These are phyloP conservation scores for Dissophora ornata DNA, from an alignment of 192 early-diverging fungal species.

Conservation along the genomic window DNA sequence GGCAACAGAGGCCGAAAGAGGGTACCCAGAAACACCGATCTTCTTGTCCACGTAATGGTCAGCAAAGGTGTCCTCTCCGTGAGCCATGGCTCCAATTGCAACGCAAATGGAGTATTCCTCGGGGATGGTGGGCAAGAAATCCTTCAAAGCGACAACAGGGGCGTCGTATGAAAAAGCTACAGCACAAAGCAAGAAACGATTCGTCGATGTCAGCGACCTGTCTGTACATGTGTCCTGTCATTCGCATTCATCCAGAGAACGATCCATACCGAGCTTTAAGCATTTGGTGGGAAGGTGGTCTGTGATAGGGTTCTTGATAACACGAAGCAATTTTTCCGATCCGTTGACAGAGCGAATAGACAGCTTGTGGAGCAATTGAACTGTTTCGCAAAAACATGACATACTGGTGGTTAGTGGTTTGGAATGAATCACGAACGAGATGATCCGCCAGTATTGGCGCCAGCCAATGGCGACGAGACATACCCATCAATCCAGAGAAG, in stretches of 20 bases:
- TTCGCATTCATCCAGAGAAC: too few species aligned
- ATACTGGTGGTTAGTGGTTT: too few species aligned
- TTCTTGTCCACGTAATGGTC: constrained; percentile 97
- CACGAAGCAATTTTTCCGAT: constrained; percentile 91
- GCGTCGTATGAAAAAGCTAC: constrained; percentile 89
- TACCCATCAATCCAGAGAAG: constrained; percentile 97
- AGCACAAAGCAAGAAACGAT: background rate
- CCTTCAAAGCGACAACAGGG: constrained; percentile 80
- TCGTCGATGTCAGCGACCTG: background rate
- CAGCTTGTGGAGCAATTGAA: constrained; percentile 98
- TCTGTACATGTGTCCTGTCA: too few species aligned
- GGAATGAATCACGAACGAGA: too few species aligned
- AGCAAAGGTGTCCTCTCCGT: constrained; percentile 95
- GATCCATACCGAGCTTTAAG: constrained; percentile 80
- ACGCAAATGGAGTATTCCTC: constrained; percentile 86
- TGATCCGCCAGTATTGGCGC: too few species aligned
- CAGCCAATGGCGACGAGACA: background rate
- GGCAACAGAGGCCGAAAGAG: constrained; percentile 95
- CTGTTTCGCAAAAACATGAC: constrained; percentile 56
- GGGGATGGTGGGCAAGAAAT: constrained; percentile 86
- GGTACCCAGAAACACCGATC: constrained; percentile 97
- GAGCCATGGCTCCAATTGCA: constrained; percentile 96
- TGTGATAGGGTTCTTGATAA: constrained; percentile 98
- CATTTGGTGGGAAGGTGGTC: constrained; percentile 94
- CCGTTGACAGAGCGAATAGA: constrained; percentile 93